Evolutionary conservation across 202 grass and related monocot species (phyloP).

Genomic region (Eragrostis tef): DNA sequence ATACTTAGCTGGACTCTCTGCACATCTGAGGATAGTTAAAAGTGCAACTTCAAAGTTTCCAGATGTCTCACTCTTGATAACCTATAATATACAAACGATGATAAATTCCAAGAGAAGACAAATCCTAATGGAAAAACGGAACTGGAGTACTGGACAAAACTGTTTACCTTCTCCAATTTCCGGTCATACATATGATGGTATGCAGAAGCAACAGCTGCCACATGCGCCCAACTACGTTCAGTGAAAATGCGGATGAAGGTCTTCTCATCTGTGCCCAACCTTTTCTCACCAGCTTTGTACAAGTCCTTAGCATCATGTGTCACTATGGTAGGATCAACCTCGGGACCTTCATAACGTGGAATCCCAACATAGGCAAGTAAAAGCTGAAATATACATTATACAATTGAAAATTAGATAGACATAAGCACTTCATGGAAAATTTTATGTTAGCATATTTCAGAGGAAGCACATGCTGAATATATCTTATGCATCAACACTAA

Average conservation of each 20-base stretch:
- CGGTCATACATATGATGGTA: slow-evolving; percentile 80
- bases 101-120: slow-evolving; percentile 24
- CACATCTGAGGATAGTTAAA: slow-evolving; percentile 81
- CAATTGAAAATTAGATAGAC: slow-evolving; percentile 31
- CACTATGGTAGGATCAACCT: slow-evolving; percentile 81
- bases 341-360: slow-evolving; percentile 83
- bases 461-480: slow-evolving; percentile 13
- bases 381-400: slow-evolving; percentile 56
- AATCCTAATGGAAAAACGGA: slow-evolving; percentile 14
- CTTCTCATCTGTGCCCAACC: slow-evolving; percentile 84
- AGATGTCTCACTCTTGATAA: slow-evolving; percentile 92
- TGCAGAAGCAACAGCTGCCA: slow-evolving; percentile 82
- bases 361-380: slow-evolving; percentile 75
- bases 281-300: slow-evolving; percentile 98
- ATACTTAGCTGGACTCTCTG: slow-evolving; percentile 91
- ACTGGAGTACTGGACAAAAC: slow-evolving; percentile 24
- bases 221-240: slow-evolving; percentile 77
- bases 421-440: not conserved
- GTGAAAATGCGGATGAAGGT: slow-evolving; percentile 86
- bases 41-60: slow-evolving; percentile 88
- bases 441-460: not conserved
- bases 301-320: slow-evolving; percentile 88
- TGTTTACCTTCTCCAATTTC: slow-evolving; percentile 77
- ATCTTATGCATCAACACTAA: slow-evolving; percentile 36
- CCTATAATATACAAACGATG: slow-evolving; percentile 52